phyloP scores from a whole-genome alignment of 331 rosid genomes.

The Rhamnella rubrinervis region DNA sequence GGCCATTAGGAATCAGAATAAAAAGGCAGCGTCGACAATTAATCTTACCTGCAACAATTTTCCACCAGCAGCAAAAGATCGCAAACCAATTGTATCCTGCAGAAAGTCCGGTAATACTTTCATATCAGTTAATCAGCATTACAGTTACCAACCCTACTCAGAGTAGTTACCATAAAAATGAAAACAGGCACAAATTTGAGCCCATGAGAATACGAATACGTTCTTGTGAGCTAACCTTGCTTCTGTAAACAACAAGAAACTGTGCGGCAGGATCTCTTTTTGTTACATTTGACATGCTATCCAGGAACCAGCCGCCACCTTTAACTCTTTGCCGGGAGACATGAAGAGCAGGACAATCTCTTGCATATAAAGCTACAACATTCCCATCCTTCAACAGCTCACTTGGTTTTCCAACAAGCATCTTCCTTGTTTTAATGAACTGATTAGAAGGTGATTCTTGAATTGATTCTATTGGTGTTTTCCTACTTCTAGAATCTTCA shows the following conservation, averaged over 20 bases:
- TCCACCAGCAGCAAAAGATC: slow-evolving; percentile 98
- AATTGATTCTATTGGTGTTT: slow-evolving; percentile 67
- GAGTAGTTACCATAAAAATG: slow-evolving; percentile 19
- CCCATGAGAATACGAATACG: slow-evolving; percentile 14
- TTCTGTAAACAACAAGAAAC: slow-evolving; percentile 80
- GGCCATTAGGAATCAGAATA: background rate
- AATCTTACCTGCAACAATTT: slow-evolving; percentile 83
- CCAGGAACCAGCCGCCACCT: slow-evolving; percentile 98
- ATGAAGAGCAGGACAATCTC: slow-evolving; percentile 69
- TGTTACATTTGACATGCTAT: slow-evolving; percentile 75
- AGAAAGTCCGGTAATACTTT: slow-evolving; percentile 28
- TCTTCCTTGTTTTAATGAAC: slow-evolving; percentile 48
- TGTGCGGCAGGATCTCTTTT: slow-evolving; percentile 98
- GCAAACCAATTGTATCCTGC: slow-evolving; percentile 90
- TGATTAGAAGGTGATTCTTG: slow-evolving; percentile 62
- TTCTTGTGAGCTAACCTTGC: slow-evolving; percentile 62
- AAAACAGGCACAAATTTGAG: slow-evolving; percentile 4
- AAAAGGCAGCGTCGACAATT: background rate
- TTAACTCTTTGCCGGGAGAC: slow-evolving; percentile 90
- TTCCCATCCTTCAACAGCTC: slow-evolving; percentile 88
- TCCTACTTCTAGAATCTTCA: slow-evolving; percentile 82
- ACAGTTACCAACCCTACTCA: slow-evolving; percentile 2
- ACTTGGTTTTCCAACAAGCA: slow-evolving; percentile 68
- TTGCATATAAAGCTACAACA: slow-evolving; percentile 77
- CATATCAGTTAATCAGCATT: slow-evolving; percentile 35